Conservation (phyloP, 441 rosid genomes). For the Eutrema salsugineum region DNA sequence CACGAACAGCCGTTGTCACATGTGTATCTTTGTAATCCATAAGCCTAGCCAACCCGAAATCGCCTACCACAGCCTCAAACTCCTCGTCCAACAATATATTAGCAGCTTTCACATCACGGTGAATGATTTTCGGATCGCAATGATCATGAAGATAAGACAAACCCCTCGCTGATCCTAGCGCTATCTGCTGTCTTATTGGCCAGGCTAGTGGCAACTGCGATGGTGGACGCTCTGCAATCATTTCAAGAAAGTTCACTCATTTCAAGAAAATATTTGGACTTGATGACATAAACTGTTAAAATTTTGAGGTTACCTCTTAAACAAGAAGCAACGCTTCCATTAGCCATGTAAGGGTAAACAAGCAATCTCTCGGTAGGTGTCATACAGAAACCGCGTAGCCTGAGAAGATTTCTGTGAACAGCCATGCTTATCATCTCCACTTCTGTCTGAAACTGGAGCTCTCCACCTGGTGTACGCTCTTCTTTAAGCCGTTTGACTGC, state of each 20-base stretch:
- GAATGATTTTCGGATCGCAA: constrained; percentile 89
- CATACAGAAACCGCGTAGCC: constrained; percentile 93
- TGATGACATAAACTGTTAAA: not conserved
- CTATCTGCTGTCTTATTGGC: constrained; percentile 71
- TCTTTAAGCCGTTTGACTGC: constrained; percentile 91
- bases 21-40: constrained; percentile 95
- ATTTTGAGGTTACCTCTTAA: constrained; percentile 53
- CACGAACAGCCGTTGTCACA: constrained; percentile 88
- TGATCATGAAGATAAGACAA: constrained; percentile 89
- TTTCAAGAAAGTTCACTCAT: not conserved
- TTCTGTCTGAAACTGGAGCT: constrained; percentile 94
- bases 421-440: constrained; percentile 99
- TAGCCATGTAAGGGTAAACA: constrained; percentile 97
- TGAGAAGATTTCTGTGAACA: constrained; percentile 86
- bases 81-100: constrained; percentile 84
- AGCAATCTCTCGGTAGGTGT: constrained; percentile 90
- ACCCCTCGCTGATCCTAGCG: constrained; percentile 86
- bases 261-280: not conserved
- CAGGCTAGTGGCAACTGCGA: constrained; percentile 80
- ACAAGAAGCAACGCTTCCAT: constrained; percentile 97
- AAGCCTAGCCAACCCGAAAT: constrained; percentile 81
- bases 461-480: constrained; percentile 95
- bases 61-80: constrained; percentile 88
- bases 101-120: constrained; percentile 93
- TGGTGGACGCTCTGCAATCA: constrained; percentile 64